Base-by-base conservation (phyloP, 2,329 filamentous ascomycete genomes). In the Chrysoporthe puriensis region DNA sequence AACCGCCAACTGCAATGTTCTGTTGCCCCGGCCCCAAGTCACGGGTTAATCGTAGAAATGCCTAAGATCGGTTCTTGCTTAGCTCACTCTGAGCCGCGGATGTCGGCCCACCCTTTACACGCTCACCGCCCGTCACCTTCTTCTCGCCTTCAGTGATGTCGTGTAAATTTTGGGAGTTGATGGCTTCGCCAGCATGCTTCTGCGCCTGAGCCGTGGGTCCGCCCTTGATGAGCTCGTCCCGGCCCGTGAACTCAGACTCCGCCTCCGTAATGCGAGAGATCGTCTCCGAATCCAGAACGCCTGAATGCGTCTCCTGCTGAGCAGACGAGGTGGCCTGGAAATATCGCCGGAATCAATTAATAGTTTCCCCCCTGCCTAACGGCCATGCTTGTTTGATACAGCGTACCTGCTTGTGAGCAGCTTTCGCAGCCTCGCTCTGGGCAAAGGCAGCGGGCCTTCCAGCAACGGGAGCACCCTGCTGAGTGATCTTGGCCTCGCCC, bases 61-160 rank as follows among this genome's bases (percentile, higher is more conserved):
- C 21, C 46, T 54, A 64, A 18, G 50, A n/a, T 11, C 21, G 62
- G 48, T 70, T 73, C 68, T 74, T 73, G 9, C 58, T 62, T 4
- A 75, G 61, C 68, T 76, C 73, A 54, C 73, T 74, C 72, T 82
- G 79, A 1, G 79, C 78, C 6, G 77, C 73, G 0, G 78, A 70
- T 1, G 80, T 81, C 0, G 80, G 79, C 0, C 79, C 79, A 13
- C 77, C 76, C 62, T 77, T 74, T 34, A 79, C 73, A 0, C 73
- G 69, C 3, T 77, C 75, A 6, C 68, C 73, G 1, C 78, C 79
- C 0, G 78, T 80, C 42, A 82, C 73, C n/a, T 71, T 73, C 66
- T 78, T 78, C 74, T 82, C 79, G 13, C 77, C 80, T 54, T 76
- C 74, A 9, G 78, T 80, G 69, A 82, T 81, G 67, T 80, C 79